Percentiles rank a stretch among this genome's conserved stretches.
phyloP scores from a whole-genome alignment of 345 rosid genomes.

The Salix purpurea region DNA sequence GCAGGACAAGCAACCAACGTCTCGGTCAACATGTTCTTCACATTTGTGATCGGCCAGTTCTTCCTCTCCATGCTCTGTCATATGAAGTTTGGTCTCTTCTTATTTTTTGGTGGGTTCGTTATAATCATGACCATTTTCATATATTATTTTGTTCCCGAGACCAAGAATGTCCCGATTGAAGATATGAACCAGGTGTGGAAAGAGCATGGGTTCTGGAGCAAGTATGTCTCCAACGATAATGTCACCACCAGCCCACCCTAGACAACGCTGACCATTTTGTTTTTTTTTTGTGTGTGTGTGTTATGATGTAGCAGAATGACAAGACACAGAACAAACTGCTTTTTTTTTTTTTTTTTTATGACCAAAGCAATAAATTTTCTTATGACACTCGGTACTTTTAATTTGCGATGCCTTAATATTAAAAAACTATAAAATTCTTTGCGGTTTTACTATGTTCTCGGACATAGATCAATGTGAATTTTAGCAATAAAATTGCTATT shows the following conservation, averaged over 20 bases:
- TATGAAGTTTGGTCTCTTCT: conserved; percentile 51
- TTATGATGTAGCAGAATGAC: too few relatives aligned
- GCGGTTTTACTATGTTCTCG: too few relatives aligned
- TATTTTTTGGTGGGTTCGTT: conserved; percentile 42
- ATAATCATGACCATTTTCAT: conserved; percentile 40
- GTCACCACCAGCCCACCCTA: neutral
- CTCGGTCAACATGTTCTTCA: conserved; percentile 51
- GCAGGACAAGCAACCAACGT: conserved; percentile 51
- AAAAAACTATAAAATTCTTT: too few relatives aligned
- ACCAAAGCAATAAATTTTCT: too few relatives aligned
- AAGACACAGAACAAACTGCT: too few relatives aligned
- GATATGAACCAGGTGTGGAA: conserved; percentile 47
- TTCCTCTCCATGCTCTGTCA: conserved; percentile 55
- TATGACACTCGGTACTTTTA: too few relatives aligned
- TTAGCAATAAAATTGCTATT: too few relatives aligned
- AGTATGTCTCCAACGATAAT: conserved; percentile 34
- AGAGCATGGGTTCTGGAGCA: conserved; percentile 51
- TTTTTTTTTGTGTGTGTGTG: too few relatives aligned
- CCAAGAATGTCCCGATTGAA: conserved; percentile 44
- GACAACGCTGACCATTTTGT: neutral
- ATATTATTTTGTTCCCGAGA: conserved; percentile 42
- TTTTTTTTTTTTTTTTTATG: too few relatives aligned
- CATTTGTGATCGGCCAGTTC: conserved; percentile 45
- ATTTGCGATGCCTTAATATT: too few relatives aligned
- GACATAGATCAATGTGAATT: too few relatives aligned